Conservation (phyloP, 768 basidiomycete species). For the Serendipita sp. region DNA sequence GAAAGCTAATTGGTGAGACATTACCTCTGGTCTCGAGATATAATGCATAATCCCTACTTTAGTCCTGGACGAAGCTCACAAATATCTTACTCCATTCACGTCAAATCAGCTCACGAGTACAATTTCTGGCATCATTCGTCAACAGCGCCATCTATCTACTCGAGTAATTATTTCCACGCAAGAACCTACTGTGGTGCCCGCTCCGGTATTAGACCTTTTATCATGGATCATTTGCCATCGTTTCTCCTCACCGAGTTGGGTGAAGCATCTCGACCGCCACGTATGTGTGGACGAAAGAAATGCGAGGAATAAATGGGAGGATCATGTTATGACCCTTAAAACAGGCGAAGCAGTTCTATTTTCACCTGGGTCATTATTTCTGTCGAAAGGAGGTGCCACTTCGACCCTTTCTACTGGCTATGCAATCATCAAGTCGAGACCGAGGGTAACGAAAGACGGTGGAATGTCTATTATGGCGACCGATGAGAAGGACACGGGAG, state of each 20-base stretch:
- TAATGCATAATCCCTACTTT: background rate
- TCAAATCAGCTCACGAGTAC: conserved; percentile 41
- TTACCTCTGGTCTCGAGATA: background rate
- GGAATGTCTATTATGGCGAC: background rate
- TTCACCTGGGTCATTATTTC: background rate
- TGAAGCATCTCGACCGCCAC: conserved; percentile 52
- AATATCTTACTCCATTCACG: conserved; percentile 42
- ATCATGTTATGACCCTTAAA: background rate
- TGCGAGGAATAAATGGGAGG: background rate
- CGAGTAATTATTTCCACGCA: conserved; percentile 61
- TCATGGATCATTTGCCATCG: conserved; percentile 50
- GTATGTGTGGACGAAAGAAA: conserved; percentile 19
- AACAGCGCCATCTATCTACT: conserved; percentile 58
- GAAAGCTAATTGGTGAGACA: conserved; percentile 4
- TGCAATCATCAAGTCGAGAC: background rate
- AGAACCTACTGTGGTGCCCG: conserved; percentile 60
- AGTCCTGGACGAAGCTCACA: conserved; percentile 63
- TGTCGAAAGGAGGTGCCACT: background rate
- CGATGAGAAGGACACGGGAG: background rate
- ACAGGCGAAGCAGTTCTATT: background rate
- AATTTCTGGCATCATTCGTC: conserved; percentile 43
- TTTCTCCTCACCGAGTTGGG: conserved; percentile 64
- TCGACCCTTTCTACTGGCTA: background rate
- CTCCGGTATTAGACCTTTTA: conserved; percentile 50
- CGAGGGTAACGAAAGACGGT: background rate